phyloP scores from a whole-genome alignment of 345 rosid genomes.

The Bruguiera parviflora region DNA sequence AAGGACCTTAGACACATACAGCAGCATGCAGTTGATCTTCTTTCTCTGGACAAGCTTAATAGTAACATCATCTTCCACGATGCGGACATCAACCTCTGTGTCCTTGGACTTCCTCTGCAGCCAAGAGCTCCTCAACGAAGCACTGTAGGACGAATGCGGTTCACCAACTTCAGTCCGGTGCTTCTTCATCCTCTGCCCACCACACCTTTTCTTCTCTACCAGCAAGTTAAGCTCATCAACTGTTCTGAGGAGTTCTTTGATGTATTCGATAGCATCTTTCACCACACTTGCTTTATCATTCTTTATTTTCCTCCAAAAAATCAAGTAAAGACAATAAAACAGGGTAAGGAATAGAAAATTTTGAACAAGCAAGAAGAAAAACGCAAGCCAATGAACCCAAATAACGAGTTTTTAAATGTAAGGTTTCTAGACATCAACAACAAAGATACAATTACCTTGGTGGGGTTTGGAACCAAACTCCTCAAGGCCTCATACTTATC shows the following conservation, averaged over 20 bases:
- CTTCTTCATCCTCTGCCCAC: conserved; percentile 46
- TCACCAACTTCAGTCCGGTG: conserved; percentile 38
- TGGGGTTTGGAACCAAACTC: conserved; percentile 64
- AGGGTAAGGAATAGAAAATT: not conserved
- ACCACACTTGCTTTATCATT: conserved; percentile 77
- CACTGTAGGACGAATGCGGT: conserved; percentile 42
- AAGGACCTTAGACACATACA: conserved; percentile 63
- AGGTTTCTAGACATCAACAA: not conserved
- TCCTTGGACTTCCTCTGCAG: conserved; percentile 84
- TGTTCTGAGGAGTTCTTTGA: conserved; percentile 62
- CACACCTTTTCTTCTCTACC: conserved; percentile 67
- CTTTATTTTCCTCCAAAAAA: conserved; percentile 25
- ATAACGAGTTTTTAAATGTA: not conserved
- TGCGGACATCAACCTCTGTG: conserved; percentile 78
- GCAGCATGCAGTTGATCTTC: conserved; percentile 76
- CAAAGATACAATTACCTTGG: conserved; percentile 43
- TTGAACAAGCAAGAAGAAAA: not conserved
- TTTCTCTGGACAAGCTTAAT: conserved; percentile 77
- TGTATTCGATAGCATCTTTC: conserved; percentile 74
- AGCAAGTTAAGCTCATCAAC: conserved; percentile 70
- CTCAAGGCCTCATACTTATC: conserved; percentile 53
- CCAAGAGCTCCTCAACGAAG: conserved; percentile 75
- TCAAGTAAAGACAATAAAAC: not conserved
- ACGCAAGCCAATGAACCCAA: not conserved
- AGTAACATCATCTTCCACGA: conserved; percentile 77